Evolutionary conservation across 2,329 filamentous ascomycete genomes (phyloP), one percentile per base, ranked within the genome.

Genomic region (Chaetomium sp.): DNA sequence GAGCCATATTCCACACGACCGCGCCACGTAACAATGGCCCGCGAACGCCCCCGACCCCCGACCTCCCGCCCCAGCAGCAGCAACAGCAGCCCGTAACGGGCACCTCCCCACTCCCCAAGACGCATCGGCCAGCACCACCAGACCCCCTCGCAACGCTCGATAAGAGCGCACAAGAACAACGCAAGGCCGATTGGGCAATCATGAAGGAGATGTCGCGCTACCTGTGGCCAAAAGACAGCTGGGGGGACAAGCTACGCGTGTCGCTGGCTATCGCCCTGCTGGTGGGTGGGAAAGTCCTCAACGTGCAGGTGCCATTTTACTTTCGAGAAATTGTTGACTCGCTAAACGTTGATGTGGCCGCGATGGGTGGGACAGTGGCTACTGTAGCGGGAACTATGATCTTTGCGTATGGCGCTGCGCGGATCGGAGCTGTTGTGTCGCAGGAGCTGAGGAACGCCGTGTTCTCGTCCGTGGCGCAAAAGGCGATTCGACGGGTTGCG

Each of bases 231-330:
- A 95, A 94, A 76, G 85, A 91, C 70, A 89, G 88, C 67, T 71
- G 88, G 66, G 85, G 85, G 54, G 95, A 91, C 3, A 89, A 95
- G 69, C 74, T 91, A 60, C 85, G 94, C 60, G 94, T 99, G 37
- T 82, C 88, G 9, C 74, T 95, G 48, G 91, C 92, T n/a, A 80
- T 99, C 3, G 83, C 80, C 6, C 74, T 99, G 60, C 79, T 99
- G 40, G 74, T 99, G 27, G 89, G 91, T 57, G 90, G 91, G 68
- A 99, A 99, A 79, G 84, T 95, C 49, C 78, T 99, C 67, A 99
- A 97, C 71, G 94, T 99, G 12, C 91, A 99, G 75, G 90, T 99
- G 47, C 94, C 94, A 0, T 99, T 99, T 70, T 99, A 96, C 77
- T 99, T 99, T 78, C 97, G 97, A 78, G 91, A 77, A 71, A 97